These are phyloP conservation scores for Cladosporium sp. DNA, from an alignment of 2,329 filamentous ascomycete genomes.

Conservation along the genomic window DNA sequence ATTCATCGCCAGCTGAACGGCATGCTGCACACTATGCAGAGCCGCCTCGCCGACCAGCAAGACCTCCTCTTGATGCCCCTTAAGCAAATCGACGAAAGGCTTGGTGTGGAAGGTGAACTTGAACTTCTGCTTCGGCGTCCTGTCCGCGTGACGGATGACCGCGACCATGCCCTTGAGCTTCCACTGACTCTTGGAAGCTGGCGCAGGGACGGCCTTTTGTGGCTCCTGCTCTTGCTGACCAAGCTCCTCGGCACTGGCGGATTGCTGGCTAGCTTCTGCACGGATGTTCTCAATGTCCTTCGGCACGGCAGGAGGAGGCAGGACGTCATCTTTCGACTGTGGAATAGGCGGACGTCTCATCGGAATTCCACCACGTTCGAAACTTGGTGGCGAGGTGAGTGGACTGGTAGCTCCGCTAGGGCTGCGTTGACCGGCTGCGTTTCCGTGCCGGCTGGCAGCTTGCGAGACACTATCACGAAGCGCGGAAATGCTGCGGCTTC, in stretches of 20 bases:
- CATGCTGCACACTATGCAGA: slow-evolving; percentile 78
- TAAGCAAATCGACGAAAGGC: slow-evolving; percentile 89
- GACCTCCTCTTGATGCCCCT: slow-evolving; percentile 94
- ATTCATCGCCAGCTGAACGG: slow-evolving; percentile 72
- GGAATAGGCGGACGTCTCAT: slow-evolving; percentile 16
- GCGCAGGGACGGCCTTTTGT: slow-evolving; percentile 37
- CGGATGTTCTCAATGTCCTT: slow-evolving; percentile 12
- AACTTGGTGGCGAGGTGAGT: slow-evolving; percentile 37
- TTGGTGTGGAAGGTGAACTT: slow-evolving; percentile 98
- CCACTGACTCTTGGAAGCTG: slow-evolving; percentile 82
- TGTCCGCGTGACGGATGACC: slow-evolving; percentile 91
- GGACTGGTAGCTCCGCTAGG: slow-evolving; percentile 32
- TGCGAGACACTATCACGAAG: slow-evolving; percentile 39
- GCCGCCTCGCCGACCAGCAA: slow-evolving; percentile 88
- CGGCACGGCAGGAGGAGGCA: slow-evolving; percentile 27
- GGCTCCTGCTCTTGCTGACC: slow-evolving; percentile 12
- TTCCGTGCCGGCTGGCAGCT: slow-evolving; percentile 22
- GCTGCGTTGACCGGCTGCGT: slow-evolving; percentile 17
- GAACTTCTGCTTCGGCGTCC: slow-evolving; percentile 98
- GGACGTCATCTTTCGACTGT: slow-evolving; percentile 20
- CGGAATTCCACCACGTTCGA: slow-evolving; percentile 28
- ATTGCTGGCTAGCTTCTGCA: slow-evolving; percentile 13
- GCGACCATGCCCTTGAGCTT: slow-evolving; percentile 97
- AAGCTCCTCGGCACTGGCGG: slow-evolving; percentile 7
- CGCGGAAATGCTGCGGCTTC: slow-evolving; percentile 59